Evolutionary conservation across 345 rosid species (phyloP), one percentile per base, ranked within the genome.

Genomic region (Iberis pinnata): DNA sequence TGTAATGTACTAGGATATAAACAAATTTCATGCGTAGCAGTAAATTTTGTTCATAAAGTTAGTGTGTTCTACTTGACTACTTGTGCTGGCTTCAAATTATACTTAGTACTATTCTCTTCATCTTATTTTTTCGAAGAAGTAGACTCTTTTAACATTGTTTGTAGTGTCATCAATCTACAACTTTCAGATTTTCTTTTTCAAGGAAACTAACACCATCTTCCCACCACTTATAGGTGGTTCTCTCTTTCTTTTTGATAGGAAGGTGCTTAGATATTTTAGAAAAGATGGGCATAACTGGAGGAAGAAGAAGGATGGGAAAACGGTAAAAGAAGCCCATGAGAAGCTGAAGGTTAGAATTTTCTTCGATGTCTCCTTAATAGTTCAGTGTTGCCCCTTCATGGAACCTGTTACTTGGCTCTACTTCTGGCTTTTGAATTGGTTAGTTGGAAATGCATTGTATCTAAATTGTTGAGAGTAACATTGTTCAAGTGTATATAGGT

Each of bases 251-350:
- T 88, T 85, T 57, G 89, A 88, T 66, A 82, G 92, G 60, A 88
- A 88, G 77, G 92, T 76, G 55, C 65, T 88, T 56, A 79, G 97
- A 73, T 88, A 88, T 73, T 88, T 88, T 67, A 81, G 97, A 56
- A 88, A 85, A 74, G 97, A 88, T 65, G 97, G 87, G 3, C 97
- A 85, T 71, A 81, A 72, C 62, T 88, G 97, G 97, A 81, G 95
- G 73, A 88, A 83, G 80, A 88, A 88, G 58, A 83, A 70, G 47
- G 95, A 88, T 64, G 92, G 92, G 22, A 88, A 88, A 73, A 86
- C 88, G 8, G 83, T 86, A 17, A 86, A 73, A 77, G 97, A 89
- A 76, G 95, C 95, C 60, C 89, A 89, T 65, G 95, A 86, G 79
- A 84, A 81, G 80, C 73, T 87, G 19, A 86, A 84, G 84, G 88